Evolutionary conservation across 2,329 filamentous ascomycete species (phyloP), one percentile per base, ranked within the genome.

Genomic region (Cytospora piceae): DNA sequence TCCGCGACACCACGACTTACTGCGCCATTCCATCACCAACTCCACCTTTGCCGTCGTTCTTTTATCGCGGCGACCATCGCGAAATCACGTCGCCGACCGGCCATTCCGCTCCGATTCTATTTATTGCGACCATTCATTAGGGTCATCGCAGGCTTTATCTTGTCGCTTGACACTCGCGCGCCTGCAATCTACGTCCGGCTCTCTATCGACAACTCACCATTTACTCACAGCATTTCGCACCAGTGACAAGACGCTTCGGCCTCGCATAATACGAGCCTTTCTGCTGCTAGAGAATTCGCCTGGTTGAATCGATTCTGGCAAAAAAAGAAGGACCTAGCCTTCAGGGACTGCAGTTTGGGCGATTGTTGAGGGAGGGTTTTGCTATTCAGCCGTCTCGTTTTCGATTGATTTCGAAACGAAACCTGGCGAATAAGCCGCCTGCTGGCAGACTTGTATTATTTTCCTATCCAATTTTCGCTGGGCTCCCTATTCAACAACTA

Each of bases 391-490:
- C 68, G 58, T 49, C 70, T 71, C 67, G 67, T 65, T 72, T 70
- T 60, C 49, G 29, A 39, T 62, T 54, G 63, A 58, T 53, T 34
- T 42, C 57, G 56, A 68, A 57, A 24, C 46, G 9, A 31, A 52
- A 34, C 37, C 39, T 60, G 58, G 46, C 54, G 70, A 73, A 71
- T 67, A 70, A 70, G 68, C 66, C 64, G 67, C 69, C 70, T 64
- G 71, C 72, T 69, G 72, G 72, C 69, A 70, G 72, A 73, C 53
- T 74, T 77, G 74, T 75, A 76, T 76, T 73, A 73, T 72, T 70
- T 70, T 73, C 73, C 67, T 69, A 71, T 69, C 69, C 66, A 69
- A 66, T 71, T 69, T 72, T 72, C 70, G 72, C 72, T 70, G 70
- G 72, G 69, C 70, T 68, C 70, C 72, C 71, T 70, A 70, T 73